Conservation (phyloP, 179 eudicot genomes). For the Vitellaria paradoxa region DNA sequence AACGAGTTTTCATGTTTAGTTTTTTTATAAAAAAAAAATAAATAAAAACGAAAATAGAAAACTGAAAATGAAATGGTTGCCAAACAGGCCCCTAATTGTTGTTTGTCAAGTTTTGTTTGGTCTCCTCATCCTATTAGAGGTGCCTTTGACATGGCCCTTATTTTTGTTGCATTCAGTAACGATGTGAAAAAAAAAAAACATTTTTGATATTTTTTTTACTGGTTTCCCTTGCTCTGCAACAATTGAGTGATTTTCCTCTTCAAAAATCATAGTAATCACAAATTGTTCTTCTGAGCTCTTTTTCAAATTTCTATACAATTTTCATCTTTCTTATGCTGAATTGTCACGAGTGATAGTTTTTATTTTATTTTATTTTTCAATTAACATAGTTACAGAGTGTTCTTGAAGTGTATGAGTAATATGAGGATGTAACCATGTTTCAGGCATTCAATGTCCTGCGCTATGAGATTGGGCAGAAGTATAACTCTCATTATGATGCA, state of each 20-base stretch:
- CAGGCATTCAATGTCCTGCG: slow-evolving; percentile 84
- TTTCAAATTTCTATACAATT: background rate
- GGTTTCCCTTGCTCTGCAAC: background rate
- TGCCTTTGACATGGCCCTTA: background rate
- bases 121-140: slow-evolving; percentile 1
- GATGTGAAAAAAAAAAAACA: background rate
- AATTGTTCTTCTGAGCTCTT: background rate
- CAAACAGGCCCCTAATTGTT: too few relatives aligned
- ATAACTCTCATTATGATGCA: slow-evolving; percentile 82
- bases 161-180: background rate
- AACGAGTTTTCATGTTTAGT: too few relatives aligned
- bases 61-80: too few relatives aligned
- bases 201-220: background rate
- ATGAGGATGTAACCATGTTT: slow-evolving; percentile 33
- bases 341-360: background rate
- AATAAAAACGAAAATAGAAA: too few relatives aligned
- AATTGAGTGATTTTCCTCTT: background rate
- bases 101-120: slow-evolving; percentile 7
- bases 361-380: background rate
- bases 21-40: too few relatives aligned
- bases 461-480: slow-evolving; percentile 78
- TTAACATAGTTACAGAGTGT: slow-evolving; percentile 14
- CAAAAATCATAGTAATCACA: background rate
- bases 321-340: background rate
- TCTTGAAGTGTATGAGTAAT: slow-evolving; percentile 19